phyloP scores from a whole-genome alignment of 805 yeast species.

The Blastobotrys attinorum region DNA sequence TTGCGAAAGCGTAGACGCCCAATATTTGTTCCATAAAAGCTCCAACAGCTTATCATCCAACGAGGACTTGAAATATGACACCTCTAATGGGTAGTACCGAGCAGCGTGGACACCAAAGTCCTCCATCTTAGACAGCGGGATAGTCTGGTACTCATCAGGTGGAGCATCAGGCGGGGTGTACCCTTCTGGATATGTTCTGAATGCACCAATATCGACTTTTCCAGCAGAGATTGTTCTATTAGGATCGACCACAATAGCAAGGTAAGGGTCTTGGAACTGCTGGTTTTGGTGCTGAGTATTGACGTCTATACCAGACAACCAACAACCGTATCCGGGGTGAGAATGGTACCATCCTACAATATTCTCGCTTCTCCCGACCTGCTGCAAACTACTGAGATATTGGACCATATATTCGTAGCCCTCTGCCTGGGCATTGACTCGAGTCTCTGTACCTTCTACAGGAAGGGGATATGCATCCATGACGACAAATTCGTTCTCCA shows the following conservation, averaged over 20 bases:
- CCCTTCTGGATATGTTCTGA: conserved; percentile 55
- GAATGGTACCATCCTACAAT: conserved; percentile 97
- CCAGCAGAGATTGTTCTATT: conserved; percentile 54
- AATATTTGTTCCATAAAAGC: conserved; percentile 38
- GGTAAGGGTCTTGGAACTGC: conserved; percentile 82
- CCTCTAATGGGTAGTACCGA: conserved; percentile 57
- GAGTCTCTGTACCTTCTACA: conserved; percentile 91
- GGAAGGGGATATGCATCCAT: conserved; percentile 82
- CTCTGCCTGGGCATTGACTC: conserved; percentile 91
- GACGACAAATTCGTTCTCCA: conserved; percentile 41
- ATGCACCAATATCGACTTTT: conserved; percentile 79
- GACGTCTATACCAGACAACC: conserved; percentile 91
- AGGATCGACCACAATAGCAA: conserved; percentile 87
- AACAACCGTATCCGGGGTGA: conserved; percentile 96
- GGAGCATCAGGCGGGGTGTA: conserved; percentile 17
- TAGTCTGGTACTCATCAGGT: conserved; percentile 13
- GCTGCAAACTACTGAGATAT: conserved; percentile 52
- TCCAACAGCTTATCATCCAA: conserved; percentile 42
- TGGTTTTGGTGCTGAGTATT: conserved; percentile 82
- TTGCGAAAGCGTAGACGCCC: conserved; percentile 37
- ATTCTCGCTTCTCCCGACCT: conserved; percentile 48
- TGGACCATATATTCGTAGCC: conserved; percentile 94
- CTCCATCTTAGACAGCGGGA: conserved; percentile 46
- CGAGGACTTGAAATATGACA: conserved; percentile 49
- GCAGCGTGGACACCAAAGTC: conserved; percentile 69